Evolutionary conservation across 1,139 yeast genomes (phyloP).

Genomic region (Lodderomyces jiufengensis): DNA sequence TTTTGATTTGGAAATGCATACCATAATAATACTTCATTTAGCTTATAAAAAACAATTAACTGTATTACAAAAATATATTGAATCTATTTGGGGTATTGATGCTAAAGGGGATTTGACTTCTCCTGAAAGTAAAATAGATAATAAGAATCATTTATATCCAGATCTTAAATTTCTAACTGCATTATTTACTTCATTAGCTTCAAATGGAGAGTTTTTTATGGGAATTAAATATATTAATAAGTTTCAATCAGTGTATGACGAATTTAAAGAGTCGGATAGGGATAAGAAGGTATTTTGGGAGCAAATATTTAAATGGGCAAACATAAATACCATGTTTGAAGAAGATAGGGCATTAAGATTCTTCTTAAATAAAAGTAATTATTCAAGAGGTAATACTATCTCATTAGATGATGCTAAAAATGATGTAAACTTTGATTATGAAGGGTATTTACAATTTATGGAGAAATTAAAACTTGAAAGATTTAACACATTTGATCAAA

Average conservation of each 20-base stretch:
- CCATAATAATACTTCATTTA: constrained; percentile 29
- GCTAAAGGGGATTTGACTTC: constrained; percentile 19
- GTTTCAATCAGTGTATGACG: constrained; percentile 30
- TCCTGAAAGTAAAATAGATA: constrained; percentile 6
- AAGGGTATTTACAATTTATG: constrained; percentile 30
- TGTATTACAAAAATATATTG: constrained; percentile 25
- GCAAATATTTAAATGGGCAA: constrained; percentile 35
- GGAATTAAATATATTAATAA: constrained; percentile 35
- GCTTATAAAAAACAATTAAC: constrained; percentile 28
- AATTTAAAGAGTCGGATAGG: constrained; percentile 18
- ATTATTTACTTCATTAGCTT: constrained; percentile 30
- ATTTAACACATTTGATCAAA: constrained; percentile 24
- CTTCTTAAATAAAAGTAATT: constrained; percentile 17
- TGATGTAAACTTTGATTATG: constrained; percentile 39
- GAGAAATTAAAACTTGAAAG: constrained; percentile 26
- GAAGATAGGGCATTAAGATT: constrained; percentile 25
- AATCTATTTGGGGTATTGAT: constrained; percentile 32
- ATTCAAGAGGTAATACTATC: constrained; percentile 5
- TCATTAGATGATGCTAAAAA: constrained; percentile 28
- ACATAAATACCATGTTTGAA: constrained; percentile 26
- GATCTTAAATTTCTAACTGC: constrained; percentile 24
- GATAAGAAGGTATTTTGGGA: constrained; percentile 34
- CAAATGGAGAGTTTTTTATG: constrained; percentile 27
- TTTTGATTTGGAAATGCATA: constrained; percentile 22
- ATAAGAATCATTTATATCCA: constrained; percentile 26